These are phyloP conservation scores for Dactylellina haptotyla DNA, from an alignment of 2,329 filamentous ascomycete genomes.

Conservation along the genomic window DNA sequence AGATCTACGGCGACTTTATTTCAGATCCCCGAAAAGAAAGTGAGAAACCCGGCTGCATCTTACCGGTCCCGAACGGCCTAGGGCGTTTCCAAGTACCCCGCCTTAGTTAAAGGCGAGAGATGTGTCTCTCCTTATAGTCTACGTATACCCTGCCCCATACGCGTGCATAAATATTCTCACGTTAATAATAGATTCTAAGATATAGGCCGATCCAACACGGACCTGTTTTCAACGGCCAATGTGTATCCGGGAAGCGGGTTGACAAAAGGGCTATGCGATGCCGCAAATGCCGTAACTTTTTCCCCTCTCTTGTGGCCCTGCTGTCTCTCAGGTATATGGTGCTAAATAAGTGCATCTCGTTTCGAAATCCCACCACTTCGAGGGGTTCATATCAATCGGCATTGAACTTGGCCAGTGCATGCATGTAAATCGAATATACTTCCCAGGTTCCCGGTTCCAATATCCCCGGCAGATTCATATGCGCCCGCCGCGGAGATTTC, in stretches of 20 bases:
- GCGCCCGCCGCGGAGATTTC: conserved; percentile 30
- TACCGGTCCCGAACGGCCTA: background rate
- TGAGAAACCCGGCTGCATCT: background rate
- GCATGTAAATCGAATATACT: background rate
- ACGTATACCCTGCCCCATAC: background rate
- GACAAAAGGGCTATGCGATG: background rate
- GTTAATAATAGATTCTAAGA: background rate
- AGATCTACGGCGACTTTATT: background rate
- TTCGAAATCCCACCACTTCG: background rate
- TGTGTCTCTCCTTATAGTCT: background rate
- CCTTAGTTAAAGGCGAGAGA: background rate
- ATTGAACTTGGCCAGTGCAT: background rate
- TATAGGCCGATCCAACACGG: conserved; percentile 9
- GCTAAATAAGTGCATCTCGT: background rate
- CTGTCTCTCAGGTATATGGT: no score
- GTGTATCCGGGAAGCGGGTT: background rate
- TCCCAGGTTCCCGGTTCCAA: background rate
- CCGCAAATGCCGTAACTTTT: no score
- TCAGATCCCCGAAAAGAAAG: background rate
- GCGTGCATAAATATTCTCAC: background rate
- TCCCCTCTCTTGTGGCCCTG: no score
- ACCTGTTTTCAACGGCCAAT: background rate
- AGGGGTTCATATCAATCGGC: background rate
- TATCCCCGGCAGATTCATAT: background rate
- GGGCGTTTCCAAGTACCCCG: background rate